Evolutionary conservation across 2,329 filamentous ascomycete species (phyloP).

Genomic region (Alternaria solani): DNA sequence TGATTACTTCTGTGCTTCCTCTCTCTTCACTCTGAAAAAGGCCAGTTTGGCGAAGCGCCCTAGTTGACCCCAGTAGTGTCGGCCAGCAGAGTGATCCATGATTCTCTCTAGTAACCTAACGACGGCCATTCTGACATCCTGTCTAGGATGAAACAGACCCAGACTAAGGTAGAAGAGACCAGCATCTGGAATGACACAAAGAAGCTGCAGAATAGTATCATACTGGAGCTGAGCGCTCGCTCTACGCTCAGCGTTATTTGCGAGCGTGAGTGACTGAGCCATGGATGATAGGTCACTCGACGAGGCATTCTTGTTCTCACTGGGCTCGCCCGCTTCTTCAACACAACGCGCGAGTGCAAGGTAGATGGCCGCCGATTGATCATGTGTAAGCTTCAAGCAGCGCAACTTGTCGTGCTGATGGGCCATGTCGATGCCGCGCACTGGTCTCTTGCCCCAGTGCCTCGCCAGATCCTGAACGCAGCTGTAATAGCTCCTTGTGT

Average conservation of each 20-base stretch:
- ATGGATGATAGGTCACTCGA: slow-evolving; percentile 31
- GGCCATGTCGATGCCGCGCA: slow-evolving; percentile 84
- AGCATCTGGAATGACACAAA: slow-evolving; percentile 83
- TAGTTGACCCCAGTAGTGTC: slow-evolving; percentile 89
- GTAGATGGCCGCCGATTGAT: slow-evolving; percentile 85
- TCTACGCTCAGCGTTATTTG: slow-evolving; percentile 35
- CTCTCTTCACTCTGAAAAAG: slow-evolving; percentile 79
- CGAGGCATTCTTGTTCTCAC: slow-evolving; percentile 24
- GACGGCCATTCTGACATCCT: slow-evolving; percentile 78
- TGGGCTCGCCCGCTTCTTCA: slow-evolving; percentile 54
- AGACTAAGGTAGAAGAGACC: slow-evolving; percentile 91
- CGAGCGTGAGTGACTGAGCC: slow-evolving; percentile 33
- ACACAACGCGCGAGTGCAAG: slow-evolving; percentile 78
- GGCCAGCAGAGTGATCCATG: slow-evolving; percentile 84
- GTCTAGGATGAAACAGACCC: slow-evolving; percentile 88
- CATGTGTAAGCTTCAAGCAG: slow-evolving; percentile 77
- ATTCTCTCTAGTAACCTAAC: slow-evolving; percentile 84
- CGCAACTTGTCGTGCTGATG: slow-evolving; percentile 93
- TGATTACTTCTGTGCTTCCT: slow-evolving; percentile 45
- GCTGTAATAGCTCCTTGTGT: slow-evolving; percentile 92
- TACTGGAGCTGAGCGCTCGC: slow-evolving; percentile 44
- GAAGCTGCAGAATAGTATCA: slow-evolving; percentile 64
- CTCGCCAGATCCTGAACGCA: slow-evolving; percentile 73
- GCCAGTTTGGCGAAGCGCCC: slow-evolving; percentile 89
- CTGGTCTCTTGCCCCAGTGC: slow-evolving; percentile 60